These are phyloP conservation scores for Fusarium sublunatum DNA, from an alignment of 2,329 filamentous ascomycete species.

Conservation along the genomic window DNA sequence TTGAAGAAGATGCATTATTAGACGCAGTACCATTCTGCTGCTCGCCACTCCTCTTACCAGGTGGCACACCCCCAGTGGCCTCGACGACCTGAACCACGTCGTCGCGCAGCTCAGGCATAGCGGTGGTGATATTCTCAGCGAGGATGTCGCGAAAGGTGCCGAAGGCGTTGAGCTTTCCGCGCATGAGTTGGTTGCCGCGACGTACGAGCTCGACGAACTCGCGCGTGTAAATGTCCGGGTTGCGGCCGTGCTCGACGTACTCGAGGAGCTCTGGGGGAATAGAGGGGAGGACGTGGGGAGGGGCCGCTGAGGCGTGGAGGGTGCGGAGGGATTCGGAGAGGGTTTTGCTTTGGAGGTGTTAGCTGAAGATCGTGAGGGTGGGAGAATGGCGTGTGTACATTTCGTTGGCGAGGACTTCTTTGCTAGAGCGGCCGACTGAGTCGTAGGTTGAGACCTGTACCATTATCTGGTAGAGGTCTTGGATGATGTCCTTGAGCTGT, in stretches of 20 bases:
- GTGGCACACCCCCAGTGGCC: constrained; percentile 54
- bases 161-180: constrained; percentile 73
- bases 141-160: constrained; percentile 70
- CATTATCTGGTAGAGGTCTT: constrained; percentile 72
- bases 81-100: constrained; percentile 65
- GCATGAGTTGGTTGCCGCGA: constrained; percentile 73
- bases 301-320: constrained; percentile 55
- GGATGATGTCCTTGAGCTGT: constrained; percentile 70
- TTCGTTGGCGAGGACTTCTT: constrained; percentile 67
- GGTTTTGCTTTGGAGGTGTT: constrained; percentile 50
- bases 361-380: not conserved
- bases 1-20: constrained; percentile 16
- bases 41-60: constrained; percentile 22
- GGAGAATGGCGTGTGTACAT: constrained; percentile 52
- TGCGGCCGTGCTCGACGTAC: constrained; percentile 77
- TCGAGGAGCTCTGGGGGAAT: constrained; percentile 72
- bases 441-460: constrained; percentile 73
- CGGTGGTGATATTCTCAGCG: constrained; percentile 66
- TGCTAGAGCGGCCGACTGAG: constrained; percentile 60
- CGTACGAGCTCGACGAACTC: constrained; percentile 78
- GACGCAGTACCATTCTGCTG: constrained; percentile 27
- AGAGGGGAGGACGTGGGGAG: constrained; percentile 58
- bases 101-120: constrained; percentile 68
- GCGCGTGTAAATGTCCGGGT: constrained; percentile 79
- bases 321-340: constrained; percentile 55